Percentiles rank a stretch among this genome's conserved stretches.
Conservation (phyloP, 1,284 basidiomycete species). For the Meira nashicola region DNA sequence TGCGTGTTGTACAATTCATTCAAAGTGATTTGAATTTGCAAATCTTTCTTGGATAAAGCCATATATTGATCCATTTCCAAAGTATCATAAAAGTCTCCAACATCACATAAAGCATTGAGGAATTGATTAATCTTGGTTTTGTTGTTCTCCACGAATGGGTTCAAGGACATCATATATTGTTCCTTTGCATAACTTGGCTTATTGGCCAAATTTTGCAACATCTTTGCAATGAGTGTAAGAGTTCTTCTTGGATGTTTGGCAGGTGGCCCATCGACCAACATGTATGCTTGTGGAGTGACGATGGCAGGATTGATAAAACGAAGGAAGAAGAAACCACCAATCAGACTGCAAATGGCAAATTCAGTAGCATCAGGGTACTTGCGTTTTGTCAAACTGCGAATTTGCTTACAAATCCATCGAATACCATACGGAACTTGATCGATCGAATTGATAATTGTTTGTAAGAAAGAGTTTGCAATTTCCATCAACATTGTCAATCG, state of each 20-base stretch:
- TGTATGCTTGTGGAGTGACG: conserved; percentile 97
- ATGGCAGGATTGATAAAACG: conserved; percentile 99
- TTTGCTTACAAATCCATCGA: conserved; percentile 99
- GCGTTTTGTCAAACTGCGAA: conserved; percentile 89
- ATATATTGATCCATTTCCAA: conserved; percentile 99
- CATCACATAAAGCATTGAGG: conserved; percentile 91
- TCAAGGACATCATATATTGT: conserved; percentile 94
- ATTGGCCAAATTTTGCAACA: conserved; percentile 98
- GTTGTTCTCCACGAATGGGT: conserved; percentile 97
- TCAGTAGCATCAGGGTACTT: conserved; percentile 98
- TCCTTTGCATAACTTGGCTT: conserved; percentile 98
- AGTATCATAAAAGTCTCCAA: conserved; percentile 98
- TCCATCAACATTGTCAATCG: conserved; percentile 97
- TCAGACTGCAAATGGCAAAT: conserved; percentile 94
- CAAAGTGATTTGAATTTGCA: conserved; percentile 96
- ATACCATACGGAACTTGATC: conserved; percentile 98
- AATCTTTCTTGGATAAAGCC: conserved; percentile 97
- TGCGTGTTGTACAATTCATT: conserved; percentile 99
- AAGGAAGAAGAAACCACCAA: conserved; percentile 99
- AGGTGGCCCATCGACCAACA: conserved; percentile 95
- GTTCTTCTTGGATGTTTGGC: conserved; percentile 95
- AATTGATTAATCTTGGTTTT: conserved; percentile 95
- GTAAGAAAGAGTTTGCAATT: conserved; percentile 91
- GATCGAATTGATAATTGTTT: conserved; percentile 97
- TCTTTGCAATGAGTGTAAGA: conserved; percentile 95